Percentiles rank a stretch among this genome's conserved stretches.
Evolutionary conservation across 1,284 basidiomycete species (phyloP).

Genomic region (Ceratobasidium theobromae): DNA sequence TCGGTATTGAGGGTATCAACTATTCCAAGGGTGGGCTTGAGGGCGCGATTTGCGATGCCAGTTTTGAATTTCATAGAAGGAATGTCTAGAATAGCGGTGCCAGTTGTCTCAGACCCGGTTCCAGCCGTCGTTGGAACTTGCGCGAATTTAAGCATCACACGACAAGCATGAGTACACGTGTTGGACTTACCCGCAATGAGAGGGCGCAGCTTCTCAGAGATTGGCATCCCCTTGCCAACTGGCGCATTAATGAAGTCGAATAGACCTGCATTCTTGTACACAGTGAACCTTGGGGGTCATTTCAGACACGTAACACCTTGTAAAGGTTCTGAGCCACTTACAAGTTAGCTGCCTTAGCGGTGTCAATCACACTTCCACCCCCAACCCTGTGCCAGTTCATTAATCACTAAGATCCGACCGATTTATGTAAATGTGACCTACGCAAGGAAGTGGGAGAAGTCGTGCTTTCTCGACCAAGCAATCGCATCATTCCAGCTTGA

Average conservation of each 20-base stretch:
- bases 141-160: neutral
- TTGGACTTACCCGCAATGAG: conserved; percentile 71
- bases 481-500: conserved; percentile 86
- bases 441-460: conserved; percentile 95
- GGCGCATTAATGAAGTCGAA: conserved; percentile 98
- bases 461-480: conserved; percentile 77
- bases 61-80: conserved; percentile 91
- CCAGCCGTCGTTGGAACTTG: conserved; percentile 92
- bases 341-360: conserved; percentile 89
- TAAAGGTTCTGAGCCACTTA: conserved; percentile 47
- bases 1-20: conserved; percentile 84
- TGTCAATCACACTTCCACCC: conserved; percentile 95
- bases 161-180: neutral
- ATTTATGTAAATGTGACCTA: conserved; percentile 46
- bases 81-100: conserved; percentile 86
- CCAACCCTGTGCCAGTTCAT: conserved; percentile 62
- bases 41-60: conserved; percentile 87
- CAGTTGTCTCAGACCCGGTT: conserved; percentile 97
- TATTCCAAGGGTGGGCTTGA: conserved; percentile 89
- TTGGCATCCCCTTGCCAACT: conserved; percentile 87
- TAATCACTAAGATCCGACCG: conserved; percentile 23
- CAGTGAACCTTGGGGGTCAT: conserved; percentile 59
- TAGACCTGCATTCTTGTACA: conserved; percentile 88
- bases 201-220: conserved; percentile 73
- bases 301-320: conserved; percentile 1